Evolutionary conservation across 2,329 filamentous ascomycete genomes (phyloP).

Genomic region (Leptographium lundbergii): DNA sequence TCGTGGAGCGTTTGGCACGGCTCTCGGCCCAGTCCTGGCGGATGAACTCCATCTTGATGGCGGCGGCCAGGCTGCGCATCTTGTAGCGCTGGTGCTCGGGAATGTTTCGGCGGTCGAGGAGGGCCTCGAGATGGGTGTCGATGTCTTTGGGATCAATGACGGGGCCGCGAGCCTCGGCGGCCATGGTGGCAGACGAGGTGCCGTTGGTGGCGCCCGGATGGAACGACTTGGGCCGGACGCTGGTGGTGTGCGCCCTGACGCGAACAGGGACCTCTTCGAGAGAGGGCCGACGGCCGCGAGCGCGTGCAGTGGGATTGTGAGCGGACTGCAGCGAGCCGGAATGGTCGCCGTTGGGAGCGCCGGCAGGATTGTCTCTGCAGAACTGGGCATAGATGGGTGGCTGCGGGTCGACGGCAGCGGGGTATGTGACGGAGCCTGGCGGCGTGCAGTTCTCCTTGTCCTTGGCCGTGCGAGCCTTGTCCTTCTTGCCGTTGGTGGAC

Average conservation of each 20-base stretch:
- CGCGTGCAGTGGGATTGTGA: too few species aligned
- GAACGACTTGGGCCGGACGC: conserved; percentile 38
- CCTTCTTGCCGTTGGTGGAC: conserved; percentile 16
- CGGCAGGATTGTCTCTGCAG: conserved; percentile 19
- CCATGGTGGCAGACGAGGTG: conserved; percentile 16
- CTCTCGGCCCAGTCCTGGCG: conserved; percentile 72
- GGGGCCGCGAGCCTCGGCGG: conserved; percentile 33
- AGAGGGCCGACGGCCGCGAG: neutral
- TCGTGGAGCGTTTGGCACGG: conserved; percentile 28
- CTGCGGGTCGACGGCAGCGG: conserved; percentile 28
- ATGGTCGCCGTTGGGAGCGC: neutral
- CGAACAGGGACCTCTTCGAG: neutral
- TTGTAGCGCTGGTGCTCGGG: conserved; percentile 88
- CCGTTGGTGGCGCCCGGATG: conserved; percentile 22
- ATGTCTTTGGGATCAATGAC: conserved; percentile 41
- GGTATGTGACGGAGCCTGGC: conserved; percentile 10
- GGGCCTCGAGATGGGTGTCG: conserved; percentile 44
- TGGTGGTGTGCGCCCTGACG: conserved; percentile 14
- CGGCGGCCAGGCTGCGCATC: conserved; percentile 78
- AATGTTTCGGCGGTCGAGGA: conserved; percentile 79
- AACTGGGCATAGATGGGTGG: conserved; percentile 82
- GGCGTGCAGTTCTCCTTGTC: conserved; percentile 79
- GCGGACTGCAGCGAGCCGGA: neutral
- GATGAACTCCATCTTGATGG: conserved; percentile 93
- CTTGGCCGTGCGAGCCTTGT: conserved; percentile 23